Evolutionary conservation across 106 monocot genomes (phyloP).

Genomic region (Dendrobium nobile): DNA sequence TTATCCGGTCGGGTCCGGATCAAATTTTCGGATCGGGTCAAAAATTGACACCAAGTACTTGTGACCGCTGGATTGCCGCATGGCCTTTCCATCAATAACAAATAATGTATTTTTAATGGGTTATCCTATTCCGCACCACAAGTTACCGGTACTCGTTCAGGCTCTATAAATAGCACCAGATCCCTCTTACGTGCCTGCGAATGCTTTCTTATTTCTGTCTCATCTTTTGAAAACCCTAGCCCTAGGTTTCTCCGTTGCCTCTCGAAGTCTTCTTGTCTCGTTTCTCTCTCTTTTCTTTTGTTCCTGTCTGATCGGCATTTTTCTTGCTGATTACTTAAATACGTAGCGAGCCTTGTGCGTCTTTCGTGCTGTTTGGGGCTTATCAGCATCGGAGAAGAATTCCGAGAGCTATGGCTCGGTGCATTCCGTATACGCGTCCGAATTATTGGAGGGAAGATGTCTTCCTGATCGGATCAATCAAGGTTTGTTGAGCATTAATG

Average conservation of each 20-base stretch:
- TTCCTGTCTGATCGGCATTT: neutral
- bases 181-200: neutral
- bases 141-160: neutral
- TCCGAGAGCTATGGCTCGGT: conserved; percentile 1
- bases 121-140: neutral
- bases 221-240: conserved; percentile 2
- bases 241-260: neutral
- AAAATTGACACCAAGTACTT: neutral
- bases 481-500: conserved; percentile 14
- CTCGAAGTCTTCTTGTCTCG: too few species aligned
- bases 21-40: neutral
- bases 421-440: neutral
- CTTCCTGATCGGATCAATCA: conserved; percentile 9
- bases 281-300: neutral
- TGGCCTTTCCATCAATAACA: neutral
- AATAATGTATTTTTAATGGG: neutral
- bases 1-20: too few species aligned
- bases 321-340: neutral
- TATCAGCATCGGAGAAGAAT: neutral
- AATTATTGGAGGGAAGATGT: neutral
- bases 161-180: neutral
- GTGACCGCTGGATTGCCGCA: neutral
- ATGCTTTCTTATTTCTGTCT: neutral
- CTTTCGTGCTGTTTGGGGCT: neutral
- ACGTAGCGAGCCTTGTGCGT: neutral